Conservation (phyloP, 352 stramenopile species). For the Phytophthora uliginosa region DNA sequence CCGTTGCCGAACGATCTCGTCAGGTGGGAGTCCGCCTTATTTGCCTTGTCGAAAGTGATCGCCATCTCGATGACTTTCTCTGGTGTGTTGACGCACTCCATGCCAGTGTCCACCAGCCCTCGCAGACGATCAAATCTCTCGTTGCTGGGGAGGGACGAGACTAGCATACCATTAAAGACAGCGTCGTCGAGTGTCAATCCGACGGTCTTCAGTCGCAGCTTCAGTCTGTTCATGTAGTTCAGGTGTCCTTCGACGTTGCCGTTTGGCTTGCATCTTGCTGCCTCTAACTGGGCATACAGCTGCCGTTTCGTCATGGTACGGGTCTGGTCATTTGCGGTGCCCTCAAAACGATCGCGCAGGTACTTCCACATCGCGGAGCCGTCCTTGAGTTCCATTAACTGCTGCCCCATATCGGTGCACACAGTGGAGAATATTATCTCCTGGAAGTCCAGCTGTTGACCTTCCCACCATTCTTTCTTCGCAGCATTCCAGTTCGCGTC, state of each 20-base stretch:
- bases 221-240: background rate
- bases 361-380: background rate
- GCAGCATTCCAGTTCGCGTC: too few species aligned
- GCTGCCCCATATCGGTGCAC: too few species aligned
- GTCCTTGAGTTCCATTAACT: background rate
- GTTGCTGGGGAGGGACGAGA: too few species aligned
- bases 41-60: background rate
- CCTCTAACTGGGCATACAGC: background rate
- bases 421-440: too few species aligned
- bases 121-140: too few species aligned
- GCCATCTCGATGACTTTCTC: too few species aligned
- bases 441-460: too few species aligned
- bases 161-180: background rate
- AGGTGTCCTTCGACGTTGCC: background rate
- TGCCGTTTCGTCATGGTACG: background rate
- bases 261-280: background rate
- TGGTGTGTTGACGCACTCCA: too few species aligned
- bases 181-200: background rate
- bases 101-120: too few species aligned
- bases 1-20: background rate
- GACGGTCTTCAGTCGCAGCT: background rate
- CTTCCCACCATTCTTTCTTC: too few species aligned
- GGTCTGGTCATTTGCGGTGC: background rate
- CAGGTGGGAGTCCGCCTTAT: background rate
- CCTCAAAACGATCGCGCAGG: background rate